These are phyloP conservation scores for Linanthus parryae DNA, from an alignment of 148 eudicot species.

Conservation along the genomic window DNA sequence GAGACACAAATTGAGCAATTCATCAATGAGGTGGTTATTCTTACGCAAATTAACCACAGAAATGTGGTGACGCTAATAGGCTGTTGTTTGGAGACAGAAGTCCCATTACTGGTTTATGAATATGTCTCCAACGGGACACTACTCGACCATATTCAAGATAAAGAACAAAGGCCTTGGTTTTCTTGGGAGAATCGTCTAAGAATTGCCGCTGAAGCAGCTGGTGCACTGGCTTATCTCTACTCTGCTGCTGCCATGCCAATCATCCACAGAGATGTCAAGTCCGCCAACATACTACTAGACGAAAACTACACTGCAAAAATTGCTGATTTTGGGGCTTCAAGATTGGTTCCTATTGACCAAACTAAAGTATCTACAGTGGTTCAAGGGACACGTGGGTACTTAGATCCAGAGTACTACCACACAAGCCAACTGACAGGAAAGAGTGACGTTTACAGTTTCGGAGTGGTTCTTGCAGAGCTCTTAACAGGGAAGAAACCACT, in stretches of 20 bases:
- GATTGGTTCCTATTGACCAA: background rate
- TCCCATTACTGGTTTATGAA: conserved; percentile 1
- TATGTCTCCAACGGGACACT: conserved; percentile 2
- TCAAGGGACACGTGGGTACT: background rate
- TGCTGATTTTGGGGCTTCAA: background rate
- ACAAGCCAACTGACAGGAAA: conserved; percentile 33
- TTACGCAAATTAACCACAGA: conserved; percentile 4
- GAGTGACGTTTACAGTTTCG: conserved; percentile 28
- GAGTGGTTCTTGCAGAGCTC: conserved; percentile 1
- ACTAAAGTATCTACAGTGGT: background rate
- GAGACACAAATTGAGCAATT: conserved; percentile 1
- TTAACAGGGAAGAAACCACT: background rate
- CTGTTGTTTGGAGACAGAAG: conserved; percentile 8
- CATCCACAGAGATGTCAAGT: background rate
- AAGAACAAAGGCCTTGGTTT: background rate
- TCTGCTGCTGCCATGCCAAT: background rate
- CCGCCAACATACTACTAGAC: background rate
- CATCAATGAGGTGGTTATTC: conserved; percentile 8
- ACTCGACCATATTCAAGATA: conserved; percentile 7
- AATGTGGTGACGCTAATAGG: conserved; percentile 8
- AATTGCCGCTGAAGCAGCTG: background rate
- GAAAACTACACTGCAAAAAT: background rate
- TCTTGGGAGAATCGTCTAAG: background rate
- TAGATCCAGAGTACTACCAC: conserved; percentile 3
- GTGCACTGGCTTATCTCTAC: background rate